Evolutionary conservation across 345 rosid genomes (phyloP).

Genomic region (Luvunga scandens): DNA sequence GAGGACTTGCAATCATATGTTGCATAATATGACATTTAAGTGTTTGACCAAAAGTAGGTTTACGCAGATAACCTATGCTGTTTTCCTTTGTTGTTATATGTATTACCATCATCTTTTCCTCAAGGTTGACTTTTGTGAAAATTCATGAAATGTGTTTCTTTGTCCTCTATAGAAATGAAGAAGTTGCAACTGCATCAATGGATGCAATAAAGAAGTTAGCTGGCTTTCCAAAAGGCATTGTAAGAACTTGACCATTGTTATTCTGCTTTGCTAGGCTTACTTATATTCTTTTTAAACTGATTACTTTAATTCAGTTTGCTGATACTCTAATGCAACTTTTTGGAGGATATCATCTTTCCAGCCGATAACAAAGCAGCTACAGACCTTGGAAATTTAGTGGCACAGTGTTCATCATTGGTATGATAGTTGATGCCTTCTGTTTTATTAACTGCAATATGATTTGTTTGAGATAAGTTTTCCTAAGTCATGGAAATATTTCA

Average conservation of each 20-base stretch:
- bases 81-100: neutral
- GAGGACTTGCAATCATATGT: neutral
- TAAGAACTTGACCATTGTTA: conserved; percentile 30
- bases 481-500: neutral
- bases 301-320: conserved; percentile 11
- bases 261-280: conserved; percentile 2
- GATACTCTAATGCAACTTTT: conserved; percentile 8
- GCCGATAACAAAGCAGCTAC: conserved; percentile 42
- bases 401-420: conserved; percentile 72
- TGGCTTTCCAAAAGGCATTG: conserved; percentile 62
- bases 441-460: neutral
- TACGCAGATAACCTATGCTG: neutral
- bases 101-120: neutral
- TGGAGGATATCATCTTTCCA: conserved; percentile 68
- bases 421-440: conserved; percentile 1
- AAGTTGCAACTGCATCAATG: conserved; percentile 71
- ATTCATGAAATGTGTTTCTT: conserved; percentile 10
- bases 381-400: conserved; percentile 68
- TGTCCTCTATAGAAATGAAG: conserved; percentile 54
- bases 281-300: neutral
- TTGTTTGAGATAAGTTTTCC: neutral
- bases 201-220: conserved; percentile 68
- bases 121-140: neutral
- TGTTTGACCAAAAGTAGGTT: neutral
- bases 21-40: neutral